These are phyloP conservation scores for Gossypium lobatum DNA, from an alignment of 441 rosid species.

Conservation along the genomic window DNA sequence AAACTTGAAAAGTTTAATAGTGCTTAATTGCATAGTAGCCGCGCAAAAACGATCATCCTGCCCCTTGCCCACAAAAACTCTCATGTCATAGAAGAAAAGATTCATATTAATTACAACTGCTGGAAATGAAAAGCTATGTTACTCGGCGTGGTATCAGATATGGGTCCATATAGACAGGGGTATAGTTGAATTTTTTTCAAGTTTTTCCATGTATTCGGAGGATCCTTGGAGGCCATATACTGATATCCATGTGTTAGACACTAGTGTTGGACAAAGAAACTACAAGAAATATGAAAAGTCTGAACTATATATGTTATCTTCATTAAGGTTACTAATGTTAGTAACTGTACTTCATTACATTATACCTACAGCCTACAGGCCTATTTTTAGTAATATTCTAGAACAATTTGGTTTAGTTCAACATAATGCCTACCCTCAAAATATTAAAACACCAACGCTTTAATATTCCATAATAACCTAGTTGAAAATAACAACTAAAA, in stretches of 20 bases:
- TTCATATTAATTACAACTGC: not conserved
- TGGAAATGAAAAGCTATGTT: no score
- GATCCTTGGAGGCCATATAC: no score
- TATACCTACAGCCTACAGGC: not conserved
- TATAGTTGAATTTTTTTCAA: no score
- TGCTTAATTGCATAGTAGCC: not conserved
- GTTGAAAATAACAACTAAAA: not conserved
- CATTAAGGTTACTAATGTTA: not conserved
- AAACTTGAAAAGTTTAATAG: not conserved
- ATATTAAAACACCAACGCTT: not conserved
- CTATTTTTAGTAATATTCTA: not conserved
- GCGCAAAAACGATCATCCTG: not conserved
- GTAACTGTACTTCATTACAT: not conserved
- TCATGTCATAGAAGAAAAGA: not conserved
- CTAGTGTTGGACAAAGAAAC: no score
- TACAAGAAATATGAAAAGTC: no score
- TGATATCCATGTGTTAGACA: no score
- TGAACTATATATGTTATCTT: no score
- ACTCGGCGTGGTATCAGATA: no score
- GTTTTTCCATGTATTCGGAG: no score
- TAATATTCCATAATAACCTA: not conserved
- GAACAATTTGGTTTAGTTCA: not conserved
- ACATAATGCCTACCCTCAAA: not conserved
- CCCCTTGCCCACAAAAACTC: not conserved
- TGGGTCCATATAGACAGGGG: no score